Percentiles rank a stretch among this genome's conserved stretches.
phyloP scores from a whole-genome alignment of 2,329 filamentous ascomycete species.

The Colletotrichum sp. region DNA sequence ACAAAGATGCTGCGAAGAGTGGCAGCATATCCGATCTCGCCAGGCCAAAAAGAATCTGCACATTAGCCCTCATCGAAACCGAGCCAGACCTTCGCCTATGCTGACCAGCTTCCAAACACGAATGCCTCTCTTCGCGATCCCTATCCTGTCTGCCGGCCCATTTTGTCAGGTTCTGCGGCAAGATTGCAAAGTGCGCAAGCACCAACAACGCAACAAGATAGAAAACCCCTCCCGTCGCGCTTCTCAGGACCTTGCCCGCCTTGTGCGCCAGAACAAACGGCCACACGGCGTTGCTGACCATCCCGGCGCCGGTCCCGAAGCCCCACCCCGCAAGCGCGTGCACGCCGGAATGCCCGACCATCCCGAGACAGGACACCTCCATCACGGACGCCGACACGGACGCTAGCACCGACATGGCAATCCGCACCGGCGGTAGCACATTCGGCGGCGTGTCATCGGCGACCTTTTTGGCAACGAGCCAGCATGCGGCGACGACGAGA shows the following conservation, averaged over 20 bases:
- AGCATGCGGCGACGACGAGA: slow-evolving; percentile 29
- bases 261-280: slow-evolving; percentile 34
- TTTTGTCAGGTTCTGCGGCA: slow-evolving; percentile 23
- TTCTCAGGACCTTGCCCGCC: slow-evolving; percentile 30
- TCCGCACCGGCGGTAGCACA: slow-evolving; percentile 32
- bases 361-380: slow-evolving; percentile 37
- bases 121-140: background rate
- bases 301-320: slow-evolving; percentile 34
- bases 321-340: slow-evolving; percentile 40
- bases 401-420: slow-evolving; percentile 32
- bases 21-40: slow-evolving; percentile 30
- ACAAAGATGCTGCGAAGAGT: slow-evolving; percentile 26
- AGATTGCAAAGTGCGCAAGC: slow-evolving; percentile 30
- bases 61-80: slow-evolving; percentile 18
- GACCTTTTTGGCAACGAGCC: slow-evolving; percentile 32
- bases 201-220: slow-evolving; percentile 30
- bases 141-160: slow-evolving; percentile 15
- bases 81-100: background rate
- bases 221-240: slow-evolving; percentile 30
- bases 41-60: slow-evolving; percentile 17
- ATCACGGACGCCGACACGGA: slow-evolving; percentile 32
- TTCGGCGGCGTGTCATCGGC: slow-evolving; percentile 35
- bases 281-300: slow-evolving; percentile 30
- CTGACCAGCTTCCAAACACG: background rate
- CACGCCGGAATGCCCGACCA: slow-evolving; percentile 32